Percentiles rank a stretch among this genome's conserved stretches.
Evolutionary conservation across 352 stramenopile species (phyloP).

Genomic region (Thraustochytrium striatum): DNA sequence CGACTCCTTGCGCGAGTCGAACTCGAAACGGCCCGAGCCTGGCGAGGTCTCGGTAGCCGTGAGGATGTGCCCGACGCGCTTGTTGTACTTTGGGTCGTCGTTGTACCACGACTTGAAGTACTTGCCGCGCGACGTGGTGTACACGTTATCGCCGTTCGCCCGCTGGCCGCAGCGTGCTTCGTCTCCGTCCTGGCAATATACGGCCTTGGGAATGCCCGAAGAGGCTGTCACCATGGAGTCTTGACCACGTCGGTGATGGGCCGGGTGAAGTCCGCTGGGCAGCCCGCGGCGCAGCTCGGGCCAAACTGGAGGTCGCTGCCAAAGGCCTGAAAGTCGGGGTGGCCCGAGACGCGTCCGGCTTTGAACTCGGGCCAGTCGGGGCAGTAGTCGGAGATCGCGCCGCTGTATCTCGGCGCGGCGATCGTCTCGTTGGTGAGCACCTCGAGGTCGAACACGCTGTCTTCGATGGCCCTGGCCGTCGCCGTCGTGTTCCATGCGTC

Average conservation of each 20-base stretch:
- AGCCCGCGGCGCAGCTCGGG: not conserved
- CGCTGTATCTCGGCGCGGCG: not conserved
- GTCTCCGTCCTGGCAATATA: not conserved
- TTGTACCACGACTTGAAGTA: slow-evolving; percentile 49
- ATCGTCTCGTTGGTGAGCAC: not conserved
- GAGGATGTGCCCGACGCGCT: slow-evolving; percentile 20
- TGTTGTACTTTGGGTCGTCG: slow-evolving; percentile 48
- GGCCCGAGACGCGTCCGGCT: slow-evolving; percentile 3
- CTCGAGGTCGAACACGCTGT: not conserved
- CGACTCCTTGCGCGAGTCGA: too few species aligned
- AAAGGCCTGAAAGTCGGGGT: slow-evolving; percentile 41
- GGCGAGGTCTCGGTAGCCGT: not conserved
- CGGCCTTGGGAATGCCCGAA: slow-evolving; percentile 4
- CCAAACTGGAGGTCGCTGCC: not conserved
- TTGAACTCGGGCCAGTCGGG: slow-evolving; percentile 4
- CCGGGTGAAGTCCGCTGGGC: not conserved
- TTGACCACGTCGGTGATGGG: slow-evolving; percentile 9
- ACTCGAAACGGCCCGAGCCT: too few species aligned
- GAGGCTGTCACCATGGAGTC: not conserved
- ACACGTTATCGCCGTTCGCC: not conserved
- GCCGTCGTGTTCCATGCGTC: not conserved
- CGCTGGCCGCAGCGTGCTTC: slow-evolving; percentile 3
- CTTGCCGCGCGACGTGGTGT: not conserved
- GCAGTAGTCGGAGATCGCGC: slow-evolving; percentile 15
- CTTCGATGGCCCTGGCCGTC: not conserved